A percentile compares a stretch with the other conserved stretches of the same genome.
These are phyloP conservation scores for Curvularia hawaiiensis DNA, from an alignment of 2,329 filamentous ascomycete species.

Conservation along the genomic window DNA sequence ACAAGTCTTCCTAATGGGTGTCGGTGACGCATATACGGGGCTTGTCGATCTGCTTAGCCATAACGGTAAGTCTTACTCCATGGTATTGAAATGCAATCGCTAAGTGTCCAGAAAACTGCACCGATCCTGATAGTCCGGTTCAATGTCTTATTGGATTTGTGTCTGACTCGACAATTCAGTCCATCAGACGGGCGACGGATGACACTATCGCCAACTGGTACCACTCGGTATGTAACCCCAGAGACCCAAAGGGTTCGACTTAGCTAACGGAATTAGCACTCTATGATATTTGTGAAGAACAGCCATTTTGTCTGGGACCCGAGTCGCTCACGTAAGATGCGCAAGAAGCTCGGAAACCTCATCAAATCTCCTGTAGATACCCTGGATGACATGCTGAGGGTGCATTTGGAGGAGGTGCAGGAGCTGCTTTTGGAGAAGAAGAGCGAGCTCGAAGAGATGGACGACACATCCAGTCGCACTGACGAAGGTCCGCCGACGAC, in stretches of 20 bases:
- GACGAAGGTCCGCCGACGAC: constrained; percentile 25
- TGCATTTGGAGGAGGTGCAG: constrained; percentile 58
- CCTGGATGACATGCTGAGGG: constrained; percentile 62
- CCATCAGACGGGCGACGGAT: constrained; percentile 67
- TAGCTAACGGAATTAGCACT: constrained; percentile 57
- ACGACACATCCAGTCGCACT: constrained; percentile 26
- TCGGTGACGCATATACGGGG: constrained; percentile 86
- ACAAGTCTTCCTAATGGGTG: constrained; percentile 83
- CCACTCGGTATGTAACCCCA: constrained; percentile 58
- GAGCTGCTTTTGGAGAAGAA: constrained; percentile 52
- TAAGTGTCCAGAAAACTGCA: constrained; percentile 58
- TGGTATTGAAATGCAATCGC: not conserved
- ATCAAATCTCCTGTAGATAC: constrained; percentile 52
- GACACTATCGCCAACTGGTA: constrained; percentile 87
- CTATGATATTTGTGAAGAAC: constrained; percentile 75
- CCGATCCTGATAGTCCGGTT: constrained; percentile 60
- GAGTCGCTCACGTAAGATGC: constrained; percentile 60
- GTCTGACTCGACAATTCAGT: constrained; percentile 72
- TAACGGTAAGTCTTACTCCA: constrained; percentile 60
- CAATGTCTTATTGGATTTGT: constrained; percentile 82
- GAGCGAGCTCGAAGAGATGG: constrained; percentile 44
- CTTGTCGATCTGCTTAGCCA: constrained; percentile 81
- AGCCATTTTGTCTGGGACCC: constrained; percentile 77
- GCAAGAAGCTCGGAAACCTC: constrained; percentile 63
- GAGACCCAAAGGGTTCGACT: not conserved